Evolutionary conservation across 164 flowering plant species (phyloP), one percentile per base, ranked within the genome.

Genomic region (Cinnamomum chago): DNA sequence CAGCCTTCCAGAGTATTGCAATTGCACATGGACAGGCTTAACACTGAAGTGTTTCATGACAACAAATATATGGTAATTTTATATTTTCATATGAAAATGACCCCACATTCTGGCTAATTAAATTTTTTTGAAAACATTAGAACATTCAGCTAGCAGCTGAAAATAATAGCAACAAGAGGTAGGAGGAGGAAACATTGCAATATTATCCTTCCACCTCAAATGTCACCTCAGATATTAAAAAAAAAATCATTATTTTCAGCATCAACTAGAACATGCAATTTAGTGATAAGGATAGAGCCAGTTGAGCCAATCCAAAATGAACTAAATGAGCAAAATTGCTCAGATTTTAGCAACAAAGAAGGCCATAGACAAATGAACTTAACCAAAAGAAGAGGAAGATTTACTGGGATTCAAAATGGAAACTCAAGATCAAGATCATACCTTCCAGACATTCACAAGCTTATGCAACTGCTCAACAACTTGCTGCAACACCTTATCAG

Each of bases 391-490:
- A 20, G 60, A 55, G n/a, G n/a, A 55, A 55, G 60, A 55, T 17
- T 15, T 55, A 15, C 6, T 3, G 60, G 13, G 17, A 55, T 15
- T 55, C 60, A 55, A 55, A 55, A 50, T 75, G 47, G 52, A 74
- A 30, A 69, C 23, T 64, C 23, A 70, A 47, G 73, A 55, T 52
- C 30, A 18, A 20, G 72, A 70, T 55, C 7, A 50, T 14, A 93
- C 98, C 94, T 93, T 92, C 81, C 85, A 77, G 73, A 96, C 99
- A 84, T 94, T 94, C 20, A 91, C 98, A 72, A 96, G 97, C 84
- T 94, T 94, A 77, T 85, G 81, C 62, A 96, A 91, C 83, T 96
- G 99, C 81, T 90, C 94, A 17, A 89, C 80, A 35, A 96, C 98
- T 85, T 96, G 98, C 27, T 75, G 91, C 72, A 94, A 79, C 35